Base-by-base conservation (phyloP, 2,329 filamentous ascomycete species). In the Pseudogymnoascus sp. region DNA sequence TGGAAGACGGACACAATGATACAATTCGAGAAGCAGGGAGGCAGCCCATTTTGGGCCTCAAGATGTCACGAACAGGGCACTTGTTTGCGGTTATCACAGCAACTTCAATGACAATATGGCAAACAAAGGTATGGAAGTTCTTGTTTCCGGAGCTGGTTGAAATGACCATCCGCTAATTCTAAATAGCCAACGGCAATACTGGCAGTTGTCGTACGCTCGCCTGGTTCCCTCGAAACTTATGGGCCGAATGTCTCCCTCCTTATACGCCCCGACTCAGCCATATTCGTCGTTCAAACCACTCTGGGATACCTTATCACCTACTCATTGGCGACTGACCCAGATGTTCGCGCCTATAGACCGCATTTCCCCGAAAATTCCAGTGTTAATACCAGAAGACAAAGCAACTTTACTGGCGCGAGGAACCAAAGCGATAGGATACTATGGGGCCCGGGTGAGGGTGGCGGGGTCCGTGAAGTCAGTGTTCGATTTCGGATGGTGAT, bases 401-500 rank as follows among this genome's bases (percentile, higher is more conserved):
- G 80, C 66, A 81, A 87, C 65, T 79, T 81, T 59, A 82, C 80
- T 21, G 81, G 81, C n/a, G 79, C 81, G 11, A 69, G 67, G 62
- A 66, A 61, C 60, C 69, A 71, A 62, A 67, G 69, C 35, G 84
- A 87, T 59, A 81, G 85, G 66, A 84, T 88, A 58, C 72, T 88
- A 10, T 84, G 88, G 74, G 90, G 90, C 0, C 84, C 89, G 1
- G 92, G 92, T 35, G 94, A 97, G 73, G 89, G 89, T 8, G 82
- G 82, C 58, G 90, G 90, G 3, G 86, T 96, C 59, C 84, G 85
- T 60, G 94, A 99, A 74, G 85, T 96, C 61, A 96, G 88, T 68
- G 82, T 99, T 58, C 88, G 91, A 9, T 99, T 99, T 74, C 85
- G 93, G 62, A 96, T 97, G 89, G 93, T 96, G 11, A 97, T 99